phyloP scores from a whole-genome alignment of 164 flowering plant species.

The Vitis cinerea region DNA sequence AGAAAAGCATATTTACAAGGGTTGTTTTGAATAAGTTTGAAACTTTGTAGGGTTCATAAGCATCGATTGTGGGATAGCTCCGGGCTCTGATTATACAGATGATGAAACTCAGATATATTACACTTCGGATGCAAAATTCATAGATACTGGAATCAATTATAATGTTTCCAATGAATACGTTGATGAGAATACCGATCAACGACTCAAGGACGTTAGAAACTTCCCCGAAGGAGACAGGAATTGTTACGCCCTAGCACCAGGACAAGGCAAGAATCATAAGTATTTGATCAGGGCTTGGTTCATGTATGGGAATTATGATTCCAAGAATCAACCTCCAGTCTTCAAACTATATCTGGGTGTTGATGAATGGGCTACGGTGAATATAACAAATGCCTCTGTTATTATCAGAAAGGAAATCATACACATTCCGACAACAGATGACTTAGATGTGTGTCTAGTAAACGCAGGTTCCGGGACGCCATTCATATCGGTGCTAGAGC shows the following conservation, averaged over 20 bases:
- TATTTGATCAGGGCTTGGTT: slow-evolving; percentile 32
- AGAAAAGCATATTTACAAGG: no score
- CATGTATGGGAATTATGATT: slow-evolving; percentile 35
- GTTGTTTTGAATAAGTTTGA: no score
- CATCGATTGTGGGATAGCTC: slow-evolving; percentile 27
- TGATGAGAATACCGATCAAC: no score
- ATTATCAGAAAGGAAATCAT: slow-evolving; percentile 14
- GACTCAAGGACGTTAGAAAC: slow-evolving; percentile 7
- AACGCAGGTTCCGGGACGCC: slow-evolving; percentile 22
- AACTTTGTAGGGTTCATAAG: slow-evolving; percentile 25
- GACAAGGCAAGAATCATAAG: neutral
- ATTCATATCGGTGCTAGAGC: slow-evolving; percentile 25
- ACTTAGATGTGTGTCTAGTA: slow-evolving; percentile 23
- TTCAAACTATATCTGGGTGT: slow-evolving; percentile 27
- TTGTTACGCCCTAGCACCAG: slow-evolving; percentile 18
- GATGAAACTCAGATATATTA: slow-evolving; percentile 7
- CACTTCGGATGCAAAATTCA: slow-evolving; percentile 17
- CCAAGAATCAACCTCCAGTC: slow-evolving; percentile 3
- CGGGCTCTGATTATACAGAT: slow-evolving; percentile 9
- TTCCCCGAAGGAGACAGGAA: slow-evolving; percentile 22
- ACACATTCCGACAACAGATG: neutral
- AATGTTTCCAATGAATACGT: neutral
- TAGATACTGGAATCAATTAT: slow-evolving; percentile 16
- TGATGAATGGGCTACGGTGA: slow-evolving; percentile 19
- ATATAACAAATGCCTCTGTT: neutral